Evolutionary conservation across 169 alveolate genomes (phyloP), one percentile per base, ranked within the genome.

Genomic region (Eimeria falciformis): DNA sequence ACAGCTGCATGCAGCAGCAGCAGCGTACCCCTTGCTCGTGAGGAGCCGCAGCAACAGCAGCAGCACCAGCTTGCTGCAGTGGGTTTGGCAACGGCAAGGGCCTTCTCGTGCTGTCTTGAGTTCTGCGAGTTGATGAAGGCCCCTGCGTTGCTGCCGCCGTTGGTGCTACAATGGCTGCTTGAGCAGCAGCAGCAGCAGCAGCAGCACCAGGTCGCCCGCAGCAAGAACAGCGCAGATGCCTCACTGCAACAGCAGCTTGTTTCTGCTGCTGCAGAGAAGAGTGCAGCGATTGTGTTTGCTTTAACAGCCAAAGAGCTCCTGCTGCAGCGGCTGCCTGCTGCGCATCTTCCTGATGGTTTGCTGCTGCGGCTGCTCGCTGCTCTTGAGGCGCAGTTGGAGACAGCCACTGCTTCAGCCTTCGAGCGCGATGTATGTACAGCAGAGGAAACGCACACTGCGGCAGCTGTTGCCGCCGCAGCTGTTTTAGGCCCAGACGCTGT

Each of bases 171-270:
- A 56, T 71, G 83, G 83, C 83, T 71, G 37, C 83, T 71, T 18
- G 83, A 71, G 58, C 83, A 71, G 58, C 83, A 71, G 83, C 83
- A 71, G 83, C 83, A 40, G 62, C 83, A 62, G 73, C 73, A 62
- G n/a, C 78, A 66, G 78, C 78, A 66, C 18, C 62, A 50, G 62
- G 23, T 50, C 78, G 46, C 53, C 37, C 47, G 4, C 33, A 14
- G 27, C 83, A 37, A 43, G 58, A 71, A 37, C 29, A n/a, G 43
- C 11, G 45, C 46, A 5, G 25, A 11, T 27, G 62, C 58, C 23
- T 0, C 43, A 37, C 83, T 33, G 40, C 83, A 71, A 37, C 83
- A 37, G 83, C 83, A 33, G 83, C 83, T 33, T 53, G 11, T 12
- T 7, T 9, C 29, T 14, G 73, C 73, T 14, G 73, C 73, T 18